Evolutionary conservation across 805 yeast genomes (phyloP), one percentile per base, ranked within the genome.

Genomic region (Myxozyma udenii): DNA sequence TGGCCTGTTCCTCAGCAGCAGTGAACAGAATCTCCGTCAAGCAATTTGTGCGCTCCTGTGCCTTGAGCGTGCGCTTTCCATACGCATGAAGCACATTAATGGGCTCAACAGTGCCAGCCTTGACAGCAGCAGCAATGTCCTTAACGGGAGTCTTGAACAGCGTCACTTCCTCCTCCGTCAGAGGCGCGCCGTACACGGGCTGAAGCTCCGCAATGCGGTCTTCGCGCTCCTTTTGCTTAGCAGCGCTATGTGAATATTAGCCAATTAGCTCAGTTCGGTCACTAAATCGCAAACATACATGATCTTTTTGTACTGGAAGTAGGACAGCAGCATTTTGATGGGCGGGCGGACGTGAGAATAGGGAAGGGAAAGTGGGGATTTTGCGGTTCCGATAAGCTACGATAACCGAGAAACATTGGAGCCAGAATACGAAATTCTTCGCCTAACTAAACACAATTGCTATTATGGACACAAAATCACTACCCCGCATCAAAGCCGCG

Each of bases 1-100:
- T 73, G 1, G 78, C 79, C 69, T 83, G 87, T 56, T 81, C 70
- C 61, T 75, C 78, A n/a, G 85, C 90, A 55, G 81, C 86, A 39
- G 78, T 75, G 59, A 83, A 76, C 67, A 85, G 72, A 49, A 85
- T 73, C 51, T 82, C 84, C 67, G 83, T 74, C 28, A 79, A 72
- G 62, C 80, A 76, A 55, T 80, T 78, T 53, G 83, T 78, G 41
- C 56, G 50, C 61, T 80, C 75, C 54, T 86, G 87, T 2, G 83
- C 80, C 48, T 79, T 72, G 16, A 81, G 74, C 2, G 89, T 83
- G 50, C 81, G 72, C 61, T 81, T 84, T 37, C 83, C 84, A 62
- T 75, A 84, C 0, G 88, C 87, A 60, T 71, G 76, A 57, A 78
- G 73, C 18, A 81, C 80, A 33, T 75, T 74, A 3, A 73, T 75